Evolutionary conservation across 495 filamentous ascomycete species (phyloP), one percentile per base, ranked within the genome.

Genomic region (Bathelium albidoporum): DNA sequence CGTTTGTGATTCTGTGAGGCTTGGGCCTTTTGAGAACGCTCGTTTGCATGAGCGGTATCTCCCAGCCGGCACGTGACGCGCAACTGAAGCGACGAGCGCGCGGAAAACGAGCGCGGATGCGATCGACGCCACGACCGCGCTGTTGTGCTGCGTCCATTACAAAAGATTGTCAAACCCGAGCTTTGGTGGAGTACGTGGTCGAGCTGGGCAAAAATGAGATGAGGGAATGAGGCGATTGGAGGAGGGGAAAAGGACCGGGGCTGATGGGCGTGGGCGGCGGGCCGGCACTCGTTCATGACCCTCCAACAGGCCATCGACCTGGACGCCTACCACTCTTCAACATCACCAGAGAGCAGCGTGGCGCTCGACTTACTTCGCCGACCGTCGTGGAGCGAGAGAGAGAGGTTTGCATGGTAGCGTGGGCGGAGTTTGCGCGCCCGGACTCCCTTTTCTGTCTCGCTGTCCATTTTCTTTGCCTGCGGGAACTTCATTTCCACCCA

Each of bases 391-490:
- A 29, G 49, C 49, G 49, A n/a, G n/a, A n/a, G n/a, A n/a, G 24
- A 55, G 49, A 55, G 49, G 49, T 55, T 55, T 55, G 49, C 20
- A 26, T 12, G 9, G 49, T 29, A 28, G 49, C 22, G 49, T 9
- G 9, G 49, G 22, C 16, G 5, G 49, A 16, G 20, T 5, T n/a
- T 29, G 49, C 49, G 49, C 58, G 28, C 58, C 34, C 58, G 10
- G 31, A 31, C 49, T 60, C 59, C 60, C 53, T 63, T 69, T 64
- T 66, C 69, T 62, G 59, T 64, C 49, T 43, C 20, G 43, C 60
- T 53, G 67, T 68, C 58, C 70, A 59, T 67, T 64, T 58, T 68
- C 67, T 63, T 63, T 62, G 49, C 24, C 5, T 55, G 49, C 44
- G 44, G 44, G 44, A 49, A 49, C 34, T 49, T 49, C 44, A n/a